phyloP scores from a whole-genome alignment of 352 stramenopile genomes.

The Achlya hypogyna region DNA sequence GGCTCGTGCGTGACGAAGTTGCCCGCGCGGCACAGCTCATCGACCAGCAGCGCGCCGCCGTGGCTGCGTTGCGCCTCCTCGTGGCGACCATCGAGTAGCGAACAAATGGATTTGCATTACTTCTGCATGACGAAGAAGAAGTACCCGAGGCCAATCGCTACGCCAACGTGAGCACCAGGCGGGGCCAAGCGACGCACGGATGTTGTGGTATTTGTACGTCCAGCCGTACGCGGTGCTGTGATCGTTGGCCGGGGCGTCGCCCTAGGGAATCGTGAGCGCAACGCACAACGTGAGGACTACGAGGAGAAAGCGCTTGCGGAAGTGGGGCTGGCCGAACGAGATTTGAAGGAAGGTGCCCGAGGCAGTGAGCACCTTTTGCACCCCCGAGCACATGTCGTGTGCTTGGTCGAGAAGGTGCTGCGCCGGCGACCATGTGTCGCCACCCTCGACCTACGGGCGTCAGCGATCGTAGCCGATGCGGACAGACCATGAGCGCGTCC shows the following conservation, averaged over 20 bases:
- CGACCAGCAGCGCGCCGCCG: neutral
- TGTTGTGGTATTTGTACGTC: slow-evolving; percentile 43
- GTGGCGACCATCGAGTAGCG: neutral
- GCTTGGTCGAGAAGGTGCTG: slow-evolving; percentile 37
- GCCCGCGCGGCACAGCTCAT: neutral
- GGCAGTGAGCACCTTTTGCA: slow-evolving; percentile 34
- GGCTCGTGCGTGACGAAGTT: neutral
- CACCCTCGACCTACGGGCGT: slow-evolving; percentile 36
- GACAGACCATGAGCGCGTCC: slow-evolving; percentile 59
- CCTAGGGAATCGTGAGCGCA: slow-evolving; percentile 1
- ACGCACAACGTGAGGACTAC: slow-evolving; percentile 8
- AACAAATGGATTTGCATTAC: neutral
- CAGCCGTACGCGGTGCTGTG: slow-evolving; percentile 35
- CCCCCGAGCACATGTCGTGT: slow-evolving; percentile 41
- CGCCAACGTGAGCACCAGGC: slow-evolving; percentile 7
- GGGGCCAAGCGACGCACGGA: slow-evolving; percentile 25
- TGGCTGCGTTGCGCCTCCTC: neutral
- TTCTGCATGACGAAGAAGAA: slow-evolving; percentile 55
- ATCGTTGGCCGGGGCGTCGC: slow-evolving; percentile 28
- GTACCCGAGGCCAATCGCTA: slow-evolving; percentile 47
- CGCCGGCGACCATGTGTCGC: slow-evolving; percentile 60
- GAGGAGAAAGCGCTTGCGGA: slow-evolving; percentile 54
- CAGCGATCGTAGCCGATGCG: neutral
- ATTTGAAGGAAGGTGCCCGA: slow-evolving; percentile 62
- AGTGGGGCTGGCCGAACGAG: slow-evolving; percentile 73